These are phyloP conservation scores for Symbiodinium natans DNA, from an alignment of 73 alveolate genomes.

Conservation along the genomic window DNA sequence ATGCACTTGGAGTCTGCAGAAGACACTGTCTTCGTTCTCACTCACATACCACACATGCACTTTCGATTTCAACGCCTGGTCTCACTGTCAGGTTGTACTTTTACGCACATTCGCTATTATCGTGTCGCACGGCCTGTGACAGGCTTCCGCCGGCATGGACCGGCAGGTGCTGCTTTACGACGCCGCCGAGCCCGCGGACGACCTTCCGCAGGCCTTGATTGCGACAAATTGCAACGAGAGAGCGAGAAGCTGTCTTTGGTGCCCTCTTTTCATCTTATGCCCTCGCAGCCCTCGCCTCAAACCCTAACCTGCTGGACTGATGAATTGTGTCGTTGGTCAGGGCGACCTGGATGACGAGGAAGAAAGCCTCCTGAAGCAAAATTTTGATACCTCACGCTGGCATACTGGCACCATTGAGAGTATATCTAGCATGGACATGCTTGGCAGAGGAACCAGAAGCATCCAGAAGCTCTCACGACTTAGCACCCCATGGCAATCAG, in stretches of 20 bases:
- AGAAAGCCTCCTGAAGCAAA: constrained; percentile 9
- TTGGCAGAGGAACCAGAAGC: too few species aligned
- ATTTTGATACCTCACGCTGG: too few species aligned
- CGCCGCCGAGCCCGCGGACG: constrained; percentile 36
- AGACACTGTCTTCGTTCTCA: too few species aligned
- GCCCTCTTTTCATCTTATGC: too few species aligned
- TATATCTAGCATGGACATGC: not conserved
- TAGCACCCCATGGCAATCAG: not conserved
- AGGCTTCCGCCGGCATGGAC: constrained; percentile 79
- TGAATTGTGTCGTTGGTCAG: too few species aligned
- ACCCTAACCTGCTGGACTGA: too few species aligned
- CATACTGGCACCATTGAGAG: not conserved
- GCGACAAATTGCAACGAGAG: not conserved
- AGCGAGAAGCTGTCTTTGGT: not conserved
- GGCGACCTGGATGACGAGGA: constrained; percentile 57
- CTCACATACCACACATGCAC: too few species aligned
- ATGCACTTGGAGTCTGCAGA: too few species aligned
- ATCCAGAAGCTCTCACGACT: not conserved
- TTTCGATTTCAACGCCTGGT: too few species aligned
- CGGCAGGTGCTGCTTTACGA: constrained; percentile 22
- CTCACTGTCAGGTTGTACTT: not conserved
- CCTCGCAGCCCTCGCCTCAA: too few species aligned
- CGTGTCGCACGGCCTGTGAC: not conserved
- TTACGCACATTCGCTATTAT: not conserved
- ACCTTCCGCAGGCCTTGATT: constrained; percentile 1